Conservation (phyloP, 176 grass and related monocot genomes). For the Aegilops sharonensis region DNA sequence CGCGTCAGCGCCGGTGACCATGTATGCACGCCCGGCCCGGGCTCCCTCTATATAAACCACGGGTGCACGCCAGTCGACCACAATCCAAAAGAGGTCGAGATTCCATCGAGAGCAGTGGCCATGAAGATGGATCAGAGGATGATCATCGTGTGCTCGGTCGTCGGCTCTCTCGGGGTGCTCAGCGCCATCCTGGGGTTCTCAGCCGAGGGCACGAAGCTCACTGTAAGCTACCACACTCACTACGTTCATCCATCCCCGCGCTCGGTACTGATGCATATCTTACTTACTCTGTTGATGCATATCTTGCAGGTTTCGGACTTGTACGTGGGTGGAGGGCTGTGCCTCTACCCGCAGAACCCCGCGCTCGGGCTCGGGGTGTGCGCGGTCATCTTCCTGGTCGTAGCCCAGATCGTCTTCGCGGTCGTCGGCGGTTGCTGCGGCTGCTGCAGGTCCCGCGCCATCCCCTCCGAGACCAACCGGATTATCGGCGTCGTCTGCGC, state of each 20-base stretch:
- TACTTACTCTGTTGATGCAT: not conserved
- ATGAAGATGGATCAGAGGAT: not conserved
- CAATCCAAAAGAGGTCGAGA: not conserved
- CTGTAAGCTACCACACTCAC: constrained; percentile 7
- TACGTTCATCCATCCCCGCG: not conserved
- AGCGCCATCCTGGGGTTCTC: constrained; percentile 38
- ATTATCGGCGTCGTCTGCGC: constrained; percentile 6
- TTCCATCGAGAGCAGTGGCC: not conserved
- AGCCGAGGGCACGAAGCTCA: constrained; percentile 26
- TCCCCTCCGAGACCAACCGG: constrained; percentile 14
- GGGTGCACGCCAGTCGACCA: not conserved
- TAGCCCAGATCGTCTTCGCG: constrained; percentile 12
- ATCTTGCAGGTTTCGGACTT: constrained; percentile 11
- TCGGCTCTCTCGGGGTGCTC: constrained; percentile 28
- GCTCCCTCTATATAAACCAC: constrained; percentile 6
- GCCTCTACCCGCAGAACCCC: constrained; percentile 2
- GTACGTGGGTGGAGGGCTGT: not conserved
- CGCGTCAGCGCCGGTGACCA: not conserved
- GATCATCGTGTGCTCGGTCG: constrained; percentile 3
- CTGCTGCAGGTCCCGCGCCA: constrained; percentile 31
- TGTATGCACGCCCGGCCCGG: not conserved
- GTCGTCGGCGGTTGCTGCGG: constrained; percentile 37
- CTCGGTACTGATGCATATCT: no score
- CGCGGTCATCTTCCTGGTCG: constrained; percentile 32
- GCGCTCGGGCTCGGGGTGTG: constrained; percentile 15